Base-by-base conservation (phyloP, 176 grass and related monocot genomes). In the Oryza brachyantha region DNA sequence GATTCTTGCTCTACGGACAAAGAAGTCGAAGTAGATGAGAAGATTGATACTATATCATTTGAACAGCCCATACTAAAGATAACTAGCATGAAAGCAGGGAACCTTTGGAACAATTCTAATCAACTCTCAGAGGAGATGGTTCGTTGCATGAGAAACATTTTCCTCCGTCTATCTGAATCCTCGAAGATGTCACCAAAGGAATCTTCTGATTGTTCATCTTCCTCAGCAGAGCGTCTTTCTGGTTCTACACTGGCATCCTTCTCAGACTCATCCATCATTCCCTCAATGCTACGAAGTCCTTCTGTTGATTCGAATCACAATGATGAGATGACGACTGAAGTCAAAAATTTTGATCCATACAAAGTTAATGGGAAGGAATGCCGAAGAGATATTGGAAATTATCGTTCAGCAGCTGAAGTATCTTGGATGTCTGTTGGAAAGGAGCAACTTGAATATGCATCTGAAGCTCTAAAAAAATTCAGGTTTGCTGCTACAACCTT, bases 341-440 rank as follows among this genome's bases (percentile, higher is more conserved):
- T 61, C 26, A 85, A 66, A 70, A 84, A 61, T 41, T 89, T 93
- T 81, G 96, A 99, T 77, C 96, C 88, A 0, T 99, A 99, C 82
- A 92, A 89, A 75, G 81, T 99, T 80, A 93, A 91, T 80, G 84
- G 81, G 61, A 99, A 93, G 75, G 84, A 80, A 63, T 78, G 78
- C 5, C 89, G 73, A 32, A 91, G 90, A 85, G 83, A 95, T 75
- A 93, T 99, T 29, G 96, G 96, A 83, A 89, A 61, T 45, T 99
- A 95, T 22, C 62, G 57, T 43, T 79, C 82, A 60, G 88, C 85
- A 52, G 79, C 77, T 67, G 96, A 99, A 80, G 96, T 99, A 57
- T 95, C 88, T 61, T 99, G 92, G 96, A 95, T 99, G 96, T 99
- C 90, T 66, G 92, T 95, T 82, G 92, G 96, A 73, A 94, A 99